Conservation (phyloP, 306 rosid species). For the Cicer judaicum region DNA sequence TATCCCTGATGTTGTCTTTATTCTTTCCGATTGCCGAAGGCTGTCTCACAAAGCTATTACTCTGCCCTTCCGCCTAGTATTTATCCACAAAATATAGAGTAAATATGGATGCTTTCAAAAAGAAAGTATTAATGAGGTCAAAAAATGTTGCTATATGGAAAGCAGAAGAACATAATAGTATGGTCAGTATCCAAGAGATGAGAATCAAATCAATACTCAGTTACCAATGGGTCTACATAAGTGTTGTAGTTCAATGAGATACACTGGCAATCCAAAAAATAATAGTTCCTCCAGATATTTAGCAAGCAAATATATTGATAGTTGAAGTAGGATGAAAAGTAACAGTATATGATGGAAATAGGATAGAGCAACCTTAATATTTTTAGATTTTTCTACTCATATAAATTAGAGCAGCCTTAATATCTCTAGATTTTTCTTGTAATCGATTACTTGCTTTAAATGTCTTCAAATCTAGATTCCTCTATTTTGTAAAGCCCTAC, state of each 20-base stretch:
- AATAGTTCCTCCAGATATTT: constrained; percentile 35
- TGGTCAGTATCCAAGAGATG: constrained; percentile 31
- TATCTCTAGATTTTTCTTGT: no score
- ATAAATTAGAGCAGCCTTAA: no score
- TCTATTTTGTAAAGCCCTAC: no score
- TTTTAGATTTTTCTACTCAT: no score
- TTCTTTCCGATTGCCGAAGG: constrained; percentile 62
- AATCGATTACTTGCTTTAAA: no score
- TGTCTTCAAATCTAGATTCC: no score
- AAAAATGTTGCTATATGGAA: constrained; percentile 15
- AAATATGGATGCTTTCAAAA: constrained; percentile 15
- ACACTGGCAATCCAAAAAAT: constrained; percentile 34
- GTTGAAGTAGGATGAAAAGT: constrained; percentile 8
- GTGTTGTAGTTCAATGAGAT: constrained; percentile 21
- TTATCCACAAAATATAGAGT: constrained; percentile 31
- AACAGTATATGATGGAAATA: constrained; percentile 15
- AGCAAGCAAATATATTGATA: constrained; percentile 31
- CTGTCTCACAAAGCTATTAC: constrained; percentile 60
- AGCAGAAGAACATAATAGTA: constrained; percentile 11
- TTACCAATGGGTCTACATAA: constrained; percentile 10
- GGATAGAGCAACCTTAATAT: no score
- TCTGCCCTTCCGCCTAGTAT: constrained; percentile 72
- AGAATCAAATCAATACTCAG: constrained; percentile 33
- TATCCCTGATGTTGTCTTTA: constrained; percentile 62
- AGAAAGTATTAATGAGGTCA: background rate